These are phyloP conservation scores for Petunia hybrid DNA, from an alignment of 305 asterid species.

Conservation along the genomic window DNA sequence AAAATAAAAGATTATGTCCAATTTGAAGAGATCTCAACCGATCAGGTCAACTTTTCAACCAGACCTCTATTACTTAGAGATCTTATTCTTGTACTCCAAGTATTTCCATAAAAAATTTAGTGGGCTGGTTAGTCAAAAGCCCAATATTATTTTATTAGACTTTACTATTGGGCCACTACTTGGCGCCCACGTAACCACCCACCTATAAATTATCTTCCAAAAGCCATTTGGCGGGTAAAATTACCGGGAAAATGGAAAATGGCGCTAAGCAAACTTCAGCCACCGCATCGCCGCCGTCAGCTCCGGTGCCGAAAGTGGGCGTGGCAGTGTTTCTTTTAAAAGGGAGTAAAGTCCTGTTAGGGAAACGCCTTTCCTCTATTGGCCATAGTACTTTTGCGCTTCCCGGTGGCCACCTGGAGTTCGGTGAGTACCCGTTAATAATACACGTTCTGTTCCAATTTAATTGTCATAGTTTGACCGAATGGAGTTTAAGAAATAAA, in stretches of 20 bases:
- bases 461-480: no score
- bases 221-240: background rate
- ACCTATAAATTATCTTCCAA: background rate
- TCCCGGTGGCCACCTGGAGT: conserved; percentile 71
- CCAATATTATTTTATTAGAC: no score
- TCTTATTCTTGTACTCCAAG: no score
- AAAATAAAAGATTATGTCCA: no score
- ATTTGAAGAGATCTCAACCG: no score
- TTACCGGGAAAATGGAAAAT: conserved; percentile 40
- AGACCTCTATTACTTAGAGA: no score
- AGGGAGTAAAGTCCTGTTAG: conserved; percentile 52
- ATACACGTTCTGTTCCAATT: no score
- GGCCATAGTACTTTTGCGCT: conserved; percentile 58
- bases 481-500: no score
- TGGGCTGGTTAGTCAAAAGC: no score
- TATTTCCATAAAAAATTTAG: no score
- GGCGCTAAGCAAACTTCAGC: background rate
- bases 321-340: conserved; percentile 63
- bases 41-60: no score
- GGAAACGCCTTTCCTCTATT: conserved; percentile 59
- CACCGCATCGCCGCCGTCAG: background rate
- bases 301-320: conserved; percentile 53
- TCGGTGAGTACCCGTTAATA: conserved; percentile 40
- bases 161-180: background rate
- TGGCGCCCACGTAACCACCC: background rate